Percentiles rank a stretch among this genome's conserved stretches.
Evolutionary conservation across 257 asterid species (phyloP).

Genomic region (Prunella vulgaris): DNA sequence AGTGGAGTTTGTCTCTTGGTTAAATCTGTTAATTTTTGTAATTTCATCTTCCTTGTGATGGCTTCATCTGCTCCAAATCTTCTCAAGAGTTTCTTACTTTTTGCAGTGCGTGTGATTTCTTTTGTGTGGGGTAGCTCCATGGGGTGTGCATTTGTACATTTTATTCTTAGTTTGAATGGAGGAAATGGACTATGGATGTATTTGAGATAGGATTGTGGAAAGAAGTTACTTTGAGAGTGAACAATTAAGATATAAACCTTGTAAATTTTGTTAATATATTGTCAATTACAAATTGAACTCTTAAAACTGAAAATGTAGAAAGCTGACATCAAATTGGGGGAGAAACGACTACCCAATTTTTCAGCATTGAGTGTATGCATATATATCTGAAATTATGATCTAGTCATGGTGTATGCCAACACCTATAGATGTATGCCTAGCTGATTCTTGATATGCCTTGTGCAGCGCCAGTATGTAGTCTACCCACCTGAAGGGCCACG

Average conservation of each 20-base stretch:
- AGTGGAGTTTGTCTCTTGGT: neutral
- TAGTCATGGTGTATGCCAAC: neutral
- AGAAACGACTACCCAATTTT: neutral
- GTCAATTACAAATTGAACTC: neutral
- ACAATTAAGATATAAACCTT: neutral
- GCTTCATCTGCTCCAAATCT: neutral
- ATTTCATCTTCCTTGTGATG: neutral
- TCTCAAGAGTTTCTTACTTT: neutral
- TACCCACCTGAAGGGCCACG: conserved; percentile 78
- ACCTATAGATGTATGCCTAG: neutral
- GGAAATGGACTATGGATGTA: neutral
- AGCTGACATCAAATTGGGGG: neutral
- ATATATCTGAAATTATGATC: neutral
- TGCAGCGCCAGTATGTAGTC: conserved; percentile 83
- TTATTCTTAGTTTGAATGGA: neutral
- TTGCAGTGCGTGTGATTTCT: no score
- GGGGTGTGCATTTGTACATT: neutral
- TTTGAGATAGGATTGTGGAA: neutral
- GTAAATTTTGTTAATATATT: neutral
- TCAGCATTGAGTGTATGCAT: neutral
- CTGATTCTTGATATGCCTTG: neutral
- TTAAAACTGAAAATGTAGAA: neutral
- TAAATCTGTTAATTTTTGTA: neutral
- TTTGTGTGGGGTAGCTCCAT: neutral
- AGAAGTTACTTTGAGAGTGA: neutral